These are phyloP conservation scores for Salmacisia buchloeana DNA, from an alignment of 1,284 basidiomycete species.

Conservation along the genomic window DNA sequence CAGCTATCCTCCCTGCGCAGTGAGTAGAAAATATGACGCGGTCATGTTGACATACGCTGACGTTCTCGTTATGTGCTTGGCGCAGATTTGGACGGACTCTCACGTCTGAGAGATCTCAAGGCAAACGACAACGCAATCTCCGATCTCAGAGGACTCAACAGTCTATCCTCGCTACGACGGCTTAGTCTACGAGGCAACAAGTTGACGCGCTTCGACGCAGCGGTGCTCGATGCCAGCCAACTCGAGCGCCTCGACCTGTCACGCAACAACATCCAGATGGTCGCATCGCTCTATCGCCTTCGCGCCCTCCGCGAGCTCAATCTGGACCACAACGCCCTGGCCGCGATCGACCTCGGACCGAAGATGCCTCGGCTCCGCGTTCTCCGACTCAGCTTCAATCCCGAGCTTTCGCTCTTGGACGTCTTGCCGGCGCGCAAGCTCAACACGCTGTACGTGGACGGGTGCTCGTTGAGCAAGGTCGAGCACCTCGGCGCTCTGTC, in stretches of 20 bases:
- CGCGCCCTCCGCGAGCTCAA: constrained; percentile 56
- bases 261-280: constrained; percentile 59
- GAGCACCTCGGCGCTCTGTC: constrained; percentile 57
- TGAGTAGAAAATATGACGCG: constrained; percentile 56
- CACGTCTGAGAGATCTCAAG: constrained; percentile 76
- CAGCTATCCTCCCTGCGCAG: constrained; percentile 64
- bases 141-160: constrained; percentile 60
- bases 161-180: constrained; percentile 60
- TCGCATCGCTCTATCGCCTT: constrained; percentile 51
- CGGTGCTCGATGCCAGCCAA: constrained; percentile 23
- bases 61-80: constrained; percentile 58
- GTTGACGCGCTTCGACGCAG: constrained; percentile 61
- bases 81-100: constrained; percentile 50
- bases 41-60: constrained; percentile 15
- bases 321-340: constrained; percentile 70
- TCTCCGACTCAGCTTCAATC: constrained; percentile 77
- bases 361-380: constrained; percentile 57
- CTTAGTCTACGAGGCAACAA: constrained; percentile 75
- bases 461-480: constrained; percentile 64
- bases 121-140: constrained; percentile 83
- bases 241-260: constrained; percentile 78
- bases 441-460: constrained; percentile 86
- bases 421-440: constrained; percentile 66
- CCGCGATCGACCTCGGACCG: constrained; percentile 53
- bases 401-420: constrained; percentile 63